phyloP scores from a whole-genome alignment of 805 yeast genomes.

The Kazachstania kunashirensis region DNA sequence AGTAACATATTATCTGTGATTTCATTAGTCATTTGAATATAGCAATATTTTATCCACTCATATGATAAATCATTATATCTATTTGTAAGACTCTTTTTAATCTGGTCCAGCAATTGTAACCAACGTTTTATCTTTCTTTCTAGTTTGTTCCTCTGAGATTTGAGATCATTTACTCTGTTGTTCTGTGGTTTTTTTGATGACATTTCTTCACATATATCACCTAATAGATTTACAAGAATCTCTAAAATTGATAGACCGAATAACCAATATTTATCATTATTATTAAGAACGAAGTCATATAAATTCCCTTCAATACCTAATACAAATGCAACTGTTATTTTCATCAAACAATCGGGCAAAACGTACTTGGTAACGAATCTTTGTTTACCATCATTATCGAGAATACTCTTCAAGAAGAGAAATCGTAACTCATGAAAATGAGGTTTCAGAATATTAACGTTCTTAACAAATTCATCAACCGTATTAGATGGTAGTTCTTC shows the following conservation, averaged over 20 bases:
- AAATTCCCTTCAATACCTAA: constrained; percentile 24
- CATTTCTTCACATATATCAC: constrained; percentile 27
- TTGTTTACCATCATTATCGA: constrained; percentile 9
- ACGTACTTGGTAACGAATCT: constrained; percentile 31
- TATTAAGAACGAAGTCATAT: constrained; percentile 13
- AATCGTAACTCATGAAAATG: constrained; percentile 35
- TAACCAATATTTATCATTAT: constrained; percentile 8
- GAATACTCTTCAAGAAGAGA: constrained; percentile 21
- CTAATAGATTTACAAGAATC: constrained; percentile 36
- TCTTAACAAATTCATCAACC: constrained; percentile 18
- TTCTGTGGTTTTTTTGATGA: constrained; percentile 24
- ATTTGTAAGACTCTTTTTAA: background rate
- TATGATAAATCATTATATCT: constrained; percentile 24
- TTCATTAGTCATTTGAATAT: constrained; percentile 34
- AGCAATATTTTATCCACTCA: constrained; percentile 41
- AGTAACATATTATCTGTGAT: constrained; percentile 28
- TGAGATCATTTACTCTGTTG: constrained; percentile 27
- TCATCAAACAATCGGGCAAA: constrained; percentile 33
- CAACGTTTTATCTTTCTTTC: constrained; percentile 41
- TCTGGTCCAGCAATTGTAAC: constrained; percentile 29
- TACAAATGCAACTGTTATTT: constrained; percentile 27
- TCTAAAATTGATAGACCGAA: constrained; percentile 36
- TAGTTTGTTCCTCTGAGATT: constrained; percentile 35
- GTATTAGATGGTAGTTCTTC: constrained; percentile 12
- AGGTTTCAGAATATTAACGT: constrained; percentile 18